Evolutionary conservation across 1,284 basidiomycete genomes (phyloP).

Genomic region (Tilletia setariae): DNA sequence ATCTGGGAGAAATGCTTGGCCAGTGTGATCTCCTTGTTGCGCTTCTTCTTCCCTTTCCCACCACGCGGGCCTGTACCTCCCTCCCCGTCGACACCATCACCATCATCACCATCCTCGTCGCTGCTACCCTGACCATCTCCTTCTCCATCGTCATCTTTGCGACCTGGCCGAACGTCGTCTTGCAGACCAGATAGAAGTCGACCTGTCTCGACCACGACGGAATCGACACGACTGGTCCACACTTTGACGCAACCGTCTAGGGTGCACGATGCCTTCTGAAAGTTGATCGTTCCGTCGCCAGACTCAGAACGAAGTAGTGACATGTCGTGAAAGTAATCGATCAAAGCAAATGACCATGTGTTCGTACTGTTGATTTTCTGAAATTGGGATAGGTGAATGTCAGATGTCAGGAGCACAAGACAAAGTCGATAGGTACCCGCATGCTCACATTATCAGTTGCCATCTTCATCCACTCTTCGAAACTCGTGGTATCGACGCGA

Average conservation of each 20-base stretch:
- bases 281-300: constrained; percentile 70
- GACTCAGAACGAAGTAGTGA: constrained; percentile 68
- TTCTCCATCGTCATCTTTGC: constrained; percentile 57
- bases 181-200: constrained; percentile 90
- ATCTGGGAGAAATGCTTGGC: constrained; percentile 63
- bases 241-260: constrained; percentile 99
- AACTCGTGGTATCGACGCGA: constrained; percentile 49
- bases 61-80: constrained; percentile 70
- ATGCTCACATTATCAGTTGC: constrained; percentile 87
- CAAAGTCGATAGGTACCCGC: neutral
- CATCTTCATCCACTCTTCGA: constrained; percentile 99
- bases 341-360: constrained; percentile 95
- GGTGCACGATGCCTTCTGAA: constrained; percentile 95
- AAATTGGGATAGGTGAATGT: neutral
- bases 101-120: constrained; percentile 57
- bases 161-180: constrained; percentile 51
- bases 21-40: constrained; percentile 48
- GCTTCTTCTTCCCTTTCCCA: constrained; percentile 60
- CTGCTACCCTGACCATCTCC: constrained; percentile 21
- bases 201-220: constrained; percentile 92
- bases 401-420: constrained; percentile 12
- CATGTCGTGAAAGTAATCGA: constrained; percentile 99
- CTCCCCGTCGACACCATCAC: constrained; percentile 55
- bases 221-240: constrained; percentile 97
- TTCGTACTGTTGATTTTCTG: constrained; percentile 99